These are phyloP conservation scores for Thalassiosira exigua DNA, from an alignment of 352 stramenopile genomes.

Conservation along the genomic window DNA sequence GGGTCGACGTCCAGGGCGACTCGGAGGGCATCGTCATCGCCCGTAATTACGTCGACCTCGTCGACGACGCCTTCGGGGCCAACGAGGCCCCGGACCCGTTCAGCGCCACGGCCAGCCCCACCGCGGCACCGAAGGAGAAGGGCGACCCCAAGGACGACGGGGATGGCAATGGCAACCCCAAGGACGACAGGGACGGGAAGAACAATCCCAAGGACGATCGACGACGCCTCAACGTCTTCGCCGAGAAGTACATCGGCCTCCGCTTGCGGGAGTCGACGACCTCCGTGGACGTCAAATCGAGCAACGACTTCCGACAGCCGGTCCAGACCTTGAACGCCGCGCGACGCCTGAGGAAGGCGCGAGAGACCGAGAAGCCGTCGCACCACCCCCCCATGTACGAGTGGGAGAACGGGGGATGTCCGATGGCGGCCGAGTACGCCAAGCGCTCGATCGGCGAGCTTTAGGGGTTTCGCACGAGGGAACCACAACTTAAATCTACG, in stretches of 20 bases:
- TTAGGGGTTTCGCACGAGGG: too few relatives aligned
- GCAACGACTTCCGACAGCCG: conserved; percentile 1
- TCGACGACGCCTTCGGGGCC: neutral
- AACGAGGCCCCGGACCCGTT: neutral
- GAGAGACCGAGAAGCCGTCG: too few relatives aligned
- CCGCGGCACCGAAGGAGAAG: too few relatives aligned
- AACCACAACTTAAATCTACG: too few relatives aligned
- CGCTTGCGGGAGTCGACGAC: conserved; percentile 3
- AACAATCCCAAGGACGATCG: neutral
- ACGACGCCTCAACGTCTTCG: neutral
- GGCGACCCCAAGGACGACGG: conserved; percentile 10
- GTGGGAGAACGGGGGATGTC: too few relatives aligned
- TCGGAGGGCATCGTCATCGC: conserved; percentile 2
- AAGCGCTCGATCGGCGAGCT: too few relatives aligned
- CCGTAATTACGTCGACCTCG: conserved; percentile 16
- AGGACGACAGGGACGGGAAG: neutral
- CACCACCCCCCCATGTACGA: too few relatives aligned
- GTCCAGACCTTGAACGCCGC: neutral
- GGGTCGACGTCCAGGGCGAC: conserved; percentile 29
- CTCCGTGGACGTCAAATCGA: neutral
- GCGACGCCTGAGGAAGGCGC: too few relatives aligned
- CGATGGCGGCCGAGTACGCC: too few relatives aligned
- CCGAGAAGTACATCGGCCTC: conserved; percentile 19
- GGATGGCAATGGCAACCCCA: neutral
- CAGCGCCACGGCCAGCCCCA: too few relatives aligned